Percentiles rank a stretch among this genome's conserved stretches.
These are phyloP conservation scores for Trichoderma semiorbis DNA, from an alignment of 2,329 filamentous ascomycete species.

Conservation along the genomic window DNA sequence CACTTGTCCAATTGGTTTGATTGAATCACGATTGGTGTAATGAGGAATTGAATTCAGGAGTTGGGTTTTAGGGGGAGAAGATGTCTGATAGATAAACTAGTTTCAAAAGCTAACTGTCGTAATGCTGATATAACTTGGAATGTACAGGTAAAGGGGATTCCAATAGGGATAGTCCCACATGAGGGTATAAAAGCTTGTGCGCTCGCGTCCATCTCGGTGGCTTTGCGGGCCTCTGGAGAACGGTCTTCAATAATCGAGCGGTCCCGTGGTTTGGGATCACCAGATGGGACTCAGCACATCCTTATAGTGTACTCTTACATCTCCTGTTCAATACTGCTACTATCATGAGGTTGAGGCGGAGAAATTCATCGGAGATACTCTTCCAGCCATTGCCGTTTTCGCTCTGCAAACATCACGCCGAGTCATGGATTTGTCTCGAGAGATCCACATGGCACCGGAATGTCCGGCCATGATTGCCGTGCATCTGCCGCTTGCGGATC, in stretches of 20 bases:
- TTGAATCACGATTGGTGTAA: background rate
- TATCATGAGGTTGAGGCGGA: conserved; percentile 10
- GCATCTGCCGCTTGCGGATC: conserved; percentile 11
- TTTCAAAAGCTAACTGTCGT: conserved; percentile 1
- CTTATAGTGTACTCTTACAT: background rate
- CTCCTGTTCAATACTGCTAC: conserved; percentile 13
- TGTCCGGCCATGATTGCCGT: conserved; percentile 10
- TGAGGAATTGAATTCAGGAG: background rate
- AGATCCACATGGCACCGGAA: conserved; percentile 1
- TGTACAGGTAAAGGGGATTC: background rate
- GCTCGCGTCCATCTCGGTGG: conserved; percentile 15
- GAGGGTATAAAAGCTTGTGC: conserved; percentile 4
- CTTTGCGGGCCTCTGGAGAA: conserved; percentile 16
- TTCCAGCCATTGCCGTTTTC: background rate
- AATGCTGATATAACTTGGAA: background rate
- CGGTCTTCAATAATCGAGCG: background rate
- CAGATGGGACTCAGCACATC: background rate
- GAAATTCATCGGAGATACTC: conserved; percentile 13
- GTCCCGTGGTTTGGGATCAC: conserved; percentile 1
- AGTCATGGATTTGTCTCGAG: conserved; percentile 11
- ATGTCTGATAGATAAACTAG: conserved; percentile 7
- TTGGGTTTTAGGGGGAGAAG: background rate
- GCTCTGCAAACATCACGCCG: conserved; percentile 3
- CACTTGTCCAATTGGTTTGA: background rate
- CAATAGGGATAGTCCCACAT: conserved; percentile 9